These are phyloP conservation scores for Fusarium agapanthi DNA, from an alignment of 2,329 filamentous ascomycete genomes.

Conservation along the genomic window DNA sequence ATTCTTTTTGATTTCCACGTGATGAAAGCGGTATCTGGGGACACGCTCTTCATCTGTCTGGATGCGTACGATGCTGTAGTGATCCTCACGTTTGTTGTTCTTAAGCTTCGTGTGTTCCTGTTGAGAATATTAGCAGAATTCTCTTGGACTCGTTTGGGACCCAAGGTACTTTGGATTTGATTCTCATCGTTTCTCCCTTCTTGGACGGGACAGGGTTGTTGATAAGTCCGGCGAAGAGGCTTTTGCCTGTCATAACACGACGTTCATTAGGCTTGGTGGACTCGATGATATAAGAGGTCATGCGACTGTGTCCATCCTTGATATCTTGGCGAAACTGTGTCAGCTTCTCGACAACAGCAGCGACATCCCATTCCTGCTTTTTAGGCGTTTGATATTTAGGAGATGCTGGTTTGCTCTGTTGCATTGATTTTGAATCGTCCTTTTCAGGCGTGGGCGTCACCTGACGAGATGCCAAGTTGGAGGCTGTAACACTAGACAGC, in stretches of 20 bases:
- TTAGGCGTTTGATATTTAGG: constrained; percentile 36
- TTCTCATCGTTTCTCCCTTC: constrained; percentile 54
- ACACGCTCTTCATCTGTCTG: constrained; percentile 62
- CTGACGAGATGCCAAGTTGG: constrained; percentile 34
- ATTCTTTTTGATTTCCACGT: constrained; percentile 67
- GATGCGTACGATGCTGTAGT: constrained; percentile 55
- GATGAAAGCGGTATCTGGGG: constrained; percentile 67
- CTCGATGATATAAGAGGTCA: constrained; percentile 56
- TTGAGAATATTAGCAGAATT: constrained; percentile 25
- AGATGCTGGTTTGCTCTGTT: constrained; percentile 18
- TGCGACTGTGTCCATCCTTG: constrained; percentile 54
- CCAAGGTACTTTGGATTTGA: constrained; percentile 60
- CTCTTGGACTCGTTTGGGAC: not conserved
- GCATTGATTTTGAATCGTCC: constrained; percentile 12
- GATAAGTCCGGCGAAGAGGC: constrained; percentile 59
- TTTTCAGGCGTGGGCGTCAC: constrained; percentile 36
- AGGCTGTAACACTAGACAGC: constrained; percentile 28
- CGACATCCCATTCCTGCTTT: constrained; percentile 52
- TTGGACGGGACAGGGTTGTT: constrained; percentile 48
- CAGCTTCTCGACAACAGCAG: constrained; percentile 54
- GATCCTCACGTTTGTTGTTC: constrained; percentile 54
- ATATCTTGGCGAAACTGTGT: constrained; percentile 54
- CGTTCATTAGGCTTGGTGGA: constrained; percentile 53
- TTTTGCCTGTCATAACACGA: constrained; percentile 53
- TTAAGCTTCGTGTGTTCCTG: constrained; percentile 57